phyloP scores from a whole-genome alignment of 1,284 basidiomycete genomes.

The Irpex lacteus region DNA sequence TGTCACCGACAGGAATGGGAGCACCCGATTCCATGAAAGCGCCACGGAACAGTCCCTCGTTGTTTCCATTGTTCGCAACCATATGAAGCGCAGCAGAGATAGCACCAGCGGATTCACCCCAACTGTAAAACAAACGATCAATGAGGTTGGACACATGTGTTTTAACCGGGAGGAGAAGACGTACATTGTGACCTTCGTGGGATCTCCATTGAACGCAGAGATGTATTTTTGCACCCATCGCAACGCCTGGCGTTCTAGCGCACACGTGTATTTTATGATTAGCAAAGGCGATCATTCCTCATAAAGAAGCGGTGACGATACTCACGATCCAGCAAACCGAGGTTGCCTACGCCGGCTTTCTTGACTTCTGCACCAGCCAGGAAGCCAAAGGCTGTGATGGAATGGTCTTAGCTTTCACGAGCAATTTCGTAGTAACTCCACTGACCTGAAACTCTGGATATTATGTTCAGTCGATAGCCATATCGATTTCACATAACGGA shows the following conservation, averaged over 20 bases:
- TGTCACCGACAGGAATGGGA: constrained; percentile 29
- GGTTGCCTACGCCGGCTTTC: constrained; percentile 49
- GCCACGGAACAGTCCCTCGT: constrained; percentile 32
- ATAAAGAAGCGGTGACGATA: constrained; percentile 5
- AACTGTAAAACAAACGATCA: constrained; percentile 20
- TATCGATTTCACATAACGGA: too few relatives aligned
- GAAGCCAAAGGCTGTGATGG: constrained; percentile 41
- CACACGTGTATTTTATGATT: not conserved
- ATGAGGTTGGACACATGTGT: too few relatives aligned
- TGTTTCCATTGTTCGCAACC: constrained; percentile 29
- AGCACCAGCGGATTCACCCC: constrained; percentile 42
- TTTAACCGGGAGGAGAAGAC: constrained; percentile 13
- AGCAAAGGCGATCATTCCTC: not conserved
- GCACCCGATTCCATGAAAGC: constrained; percentile 37
- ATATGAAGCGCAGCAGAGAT: constrained; percentile 33
- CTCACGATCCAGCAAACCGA: constrained; percentile 54
- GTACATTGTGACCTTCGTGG: constrained; percentile 53
- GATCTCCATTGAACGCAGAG: constrained; percentile 59
- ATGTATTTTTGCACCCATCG: constrained; percentile 58
- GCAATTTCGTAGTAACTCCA: not conserved
- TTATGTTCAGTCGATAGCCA: too few relatives aligned
- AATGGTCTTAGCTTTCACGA: not conserved
- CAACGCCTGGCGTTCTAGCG: constrained; percentile 23
- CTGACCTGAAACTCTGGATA: constrained; percentile 10
- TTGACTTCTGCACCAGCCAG: constrained; percentile 48